phyloP scores from a whole-genome alignment of 306 rosid genomes.

The Calophaca sinica region DNA sequence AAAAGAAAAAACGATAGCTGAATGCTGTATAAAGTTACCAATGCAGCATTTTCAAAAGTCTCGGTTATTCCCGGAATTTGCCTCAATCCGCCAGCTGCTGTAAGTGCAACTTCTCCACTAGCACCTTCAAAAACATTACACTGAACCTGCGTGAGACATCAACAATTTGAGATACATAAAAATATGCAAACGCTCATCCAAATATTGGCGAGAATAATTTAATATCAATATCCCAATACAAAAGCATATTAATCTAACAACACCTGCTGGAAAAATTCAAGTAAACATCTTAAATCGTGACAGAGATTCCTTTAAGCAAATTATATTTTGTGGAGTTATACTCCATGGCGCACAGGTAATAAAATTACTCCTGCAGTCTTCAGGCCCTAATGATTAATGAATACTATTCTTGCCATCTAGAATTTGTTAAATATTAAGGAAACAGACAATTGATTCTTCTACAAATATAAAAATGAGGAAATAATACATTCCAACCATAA shows the following conservation, averaged over 20 bases:
- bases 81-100: constrained; percentile 89
- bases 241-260: constrained; percentile 26
- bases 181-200: neutral
- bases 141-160: constrained; percentile 70
- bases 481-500: constrained; percentile 14
- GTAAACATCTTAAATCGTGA: constrained; percentile 12
- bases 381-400: constrained; percentile 24
- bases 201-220: constrained; percentile 1
- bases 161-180: constrained; percentile 33
- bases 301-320: constrained; percentile 6
- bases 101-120: constrained; percentile 81
- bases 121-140: constrained; percentile 92
- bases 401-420: constrained; percentile 25
- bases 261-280: constrained; percentile 11
- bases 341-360: constrained; percentile 17
- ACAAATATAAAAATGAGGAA: constrained; percentile 15
- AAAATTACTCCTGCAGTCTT: constrained; percentile 11
- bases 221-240: constrained; percentile 18
- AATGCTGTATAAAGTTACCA: constrained; percentile 59
- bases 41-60: constrained; percentile 83
- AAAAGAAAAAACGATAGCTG: constrained; percentile 7
- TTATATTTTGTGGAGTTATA: constrained; percentile 25
- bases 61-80: constrained; percentile 77
- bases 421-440: constrained; percentile 6
- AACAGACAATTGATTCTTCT: constrained; percentile 18